Percentiles rank a stretch among this genome's conserved stretches.
phyloP scores from a whole-genome alignment of 1,284 basidiomycete species.

The Boletellus deceptivus region DNA sequence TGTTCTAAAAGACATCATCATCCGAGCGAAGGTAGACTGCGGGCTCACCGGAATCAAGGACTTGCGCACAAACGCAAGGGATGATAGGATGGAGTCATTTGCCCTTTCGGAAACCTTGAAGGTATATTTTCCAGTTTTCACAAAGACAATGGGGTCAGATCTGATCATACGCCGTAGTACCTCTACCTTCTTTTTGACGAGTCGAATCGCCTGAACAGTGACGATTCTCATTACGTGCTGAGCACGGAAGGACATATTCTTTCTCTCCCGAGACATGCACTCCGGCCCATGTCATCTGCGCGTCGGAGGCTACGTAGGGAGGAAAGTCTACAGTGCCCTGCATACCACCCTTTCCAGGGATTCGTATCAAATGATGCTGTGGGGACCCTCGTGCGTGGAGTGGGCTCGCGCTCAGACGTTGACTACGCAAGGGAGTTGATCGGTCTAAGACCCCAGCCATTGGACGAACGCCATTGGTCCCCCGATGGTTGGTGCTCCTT shows the following conservation, averaged over 20 bases:
- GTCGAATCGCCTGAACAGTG: slow-evolving; percentile 67
- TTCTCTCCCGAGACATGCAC: slow-evolving; percentile 52
- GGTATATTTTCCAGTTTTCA: slow-evolving; percentile 38
- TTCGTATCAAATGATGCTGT: slow-evolving; percentile 34
- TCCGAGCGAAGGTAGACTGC: slow-evolving; percentile 77
- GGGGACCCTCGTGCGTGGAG: slow-evolving; percentile 57
- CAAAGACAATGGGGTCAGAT: background rate
- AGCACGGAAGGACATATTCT: slow-evolving; percentile 95
- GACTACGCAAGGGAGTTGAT: slow-evolving; percentile 77
- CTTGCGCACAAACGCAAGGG: slow-evolving; percentile 74
- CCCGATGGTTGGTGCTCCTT: slow-evolving; percentile 70
- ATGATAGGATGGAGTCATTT: slow-evolving; percentile 94
- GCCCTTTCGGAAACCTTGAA: slow-evolving; percentile 88
- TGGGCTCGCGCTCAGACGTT: slow-evolving; percentile 67
- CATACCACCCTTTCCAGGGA: slow-evolving; percentile 50
- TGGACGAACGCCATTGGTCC: slow-evolving; percentile 59
- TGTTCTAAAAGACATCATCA: slow-evolving; percentile 72
- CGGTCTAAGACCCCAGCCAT: slow-evolving; percentile 46
- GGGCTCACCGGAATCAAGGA: slow-evolving; percentile 83
- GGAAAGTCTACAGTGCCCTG: slow-evolving; percentile 72
- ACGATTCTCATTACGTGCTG: slow-evolving; percentile 82
- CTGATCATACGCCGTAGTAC: slow-evolving; percentile 53
- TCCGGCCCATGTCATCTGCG: slow-evolving; percentile 54
- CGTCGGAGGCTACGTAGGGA: slow-evolving; percentile 62
- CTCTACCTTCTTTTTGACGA: slow-evolving; percentile 91